Base-by-base conservation (phyloP, 164 flowering plant species). In the Stephania cephalantha region DNA sequence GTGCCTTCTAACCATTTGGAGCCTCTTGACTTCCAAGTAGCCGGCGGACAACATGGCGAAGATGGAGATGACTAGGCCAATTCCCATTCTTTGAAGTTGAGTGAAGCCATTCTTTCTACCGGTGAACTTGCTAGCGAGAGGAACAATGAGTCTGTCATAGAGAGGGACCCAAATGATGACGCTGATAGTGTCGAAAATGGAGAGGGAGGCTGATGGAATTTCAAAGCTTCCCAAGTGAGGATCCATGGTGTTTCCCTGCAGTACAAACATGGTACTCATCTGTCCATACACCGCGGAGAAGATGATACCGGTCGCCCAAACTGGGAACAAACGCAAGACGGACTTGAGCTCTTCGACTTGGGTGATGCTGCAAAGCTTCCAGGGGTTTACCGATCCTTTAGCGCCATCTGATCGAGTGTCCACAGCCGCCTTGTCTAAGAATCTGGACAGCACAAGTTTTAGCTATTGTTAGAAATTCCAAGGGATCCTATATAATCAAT, bases 401-500 rank as follows among this genome's bases (percentile, higher is more conserved):
- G 35, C 22, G 3, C 50, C 44, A 13, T 83, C 87, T 13, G 68
- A 18, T 42, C 77, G 70, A 1, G 77, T 74, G 78, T 70, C 69
- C 63, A 83, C 84, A 3, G 85, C 82, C n/a, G 87, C 87, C 75
- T 83, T 85, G 83, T 85, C 85, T 9, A 83, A 68, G 73, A 85
- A 85, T 58, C 90, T 87, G 82, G 46, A 72, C 42, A 63, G 7
- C 44, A 71, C 20, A 18, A 53, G 46, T 50, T 58, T 6, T 7
- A 0, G 15, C 55, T 50, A 50, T 48, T 50, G 55, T 50, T 50
- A 50, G 42, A 35, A 35, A 35, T 2, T 35, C 4, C 0, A 35
- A 35, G 42, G 2, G 42, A 35, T 35, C 42, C 42, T 35, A n/a
- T n/a, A n/a, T n/a, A 35, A 35, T 35, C 42, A 35, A 35, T 35